Evolutionary conservation across 805 yeast species (phyloP), one percentile per base, ranked within the genome.

Genomic region (Candida nanaspora): DNA sequence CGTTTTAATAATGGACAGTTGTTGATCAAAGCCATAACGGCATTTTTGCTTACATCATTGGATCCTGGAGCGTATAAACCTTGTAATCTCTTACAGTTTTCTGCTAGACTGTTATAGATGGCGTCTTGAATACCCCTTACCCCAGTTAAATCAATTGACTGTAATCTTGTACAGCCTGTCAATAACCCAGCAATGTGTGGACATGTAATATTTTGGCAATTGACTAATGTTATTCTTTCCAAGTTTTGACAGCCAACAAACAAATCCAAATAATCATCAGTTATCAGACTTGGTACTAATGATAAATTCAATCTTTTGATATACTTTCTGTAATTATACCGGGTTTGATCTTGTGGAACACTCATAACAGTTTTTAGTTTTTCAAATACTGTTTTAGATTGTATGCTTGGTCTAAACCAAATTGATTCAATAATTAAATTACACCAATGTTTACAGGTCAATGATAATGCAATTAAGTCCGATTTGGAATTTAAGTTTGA

Each of bases 51-150:
- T 3, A 91, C 80, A n/a, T 67, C 62, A 29, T 75, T 76, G 42
- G 96, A 88, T 6, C 85, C 86, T 2, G 95, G 89, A 0, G 93
- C 93, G 57, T 88, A 89, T 35, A 89, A 66, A 1, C 96, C 96
- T 63, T 91, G 97, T 35, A 91, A 68, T 36, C 91, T 66, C 29
- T 76, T 73, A 59, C 96, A 89, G 52, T 76, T 71, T 8, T 56
- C 55, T 3, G 96, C 87, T 47, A 91, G 68, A 6, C 84, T 77
- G 23, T 62, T 49, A 43, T 87, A 76, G 5, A 88, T 78, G 34
- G 72, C 78, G 64, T 89, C 96, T n/a, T 72, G 65, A 23, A 82
- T 66, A 46, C 73, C 78, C 33, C 69, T 70, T 5, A 86, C 82
- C 8, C 93, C 93, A 0, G 96, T 82, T 50, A 91, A 70, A 62